Conservation (phyloP, 345 rosid species). For the Eucalyptus pauciflora region DNA sequence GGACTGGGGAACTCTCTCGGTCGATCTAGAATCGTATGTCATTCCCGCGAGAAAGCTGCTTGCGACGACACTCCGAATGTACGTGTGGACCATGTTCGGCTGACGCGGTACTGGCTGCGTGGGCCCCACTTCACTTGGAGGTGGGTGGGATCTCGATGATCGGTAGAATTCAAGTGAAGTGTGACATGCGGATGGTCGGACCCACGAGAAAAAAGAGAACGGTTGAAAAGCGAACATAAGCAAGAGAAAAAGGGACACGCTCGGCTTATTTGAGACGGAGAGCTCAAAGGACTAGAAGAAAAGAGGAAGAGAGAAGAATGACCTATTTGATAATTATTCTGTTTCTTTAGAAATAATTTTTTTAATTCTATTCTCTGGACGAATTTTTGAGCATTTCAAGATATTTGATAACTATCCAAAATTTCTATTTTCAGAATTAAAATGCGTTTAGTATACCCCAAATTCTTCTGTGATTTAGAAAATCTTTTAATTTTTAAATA, state of each 20-base stretch:
- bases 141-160: not conserved
- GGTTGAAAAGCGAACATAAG: not conserved
- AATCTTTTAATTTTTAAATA: no score
- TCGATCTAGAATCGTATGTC: not conserved
- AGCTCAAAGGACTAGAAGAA: no score
- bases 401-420: no score
- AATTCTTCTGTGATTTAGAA: no score
- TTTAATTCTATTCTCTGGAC: no score
- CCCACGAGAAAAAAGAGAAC: not conserved
- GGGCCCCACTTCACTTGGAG: not conserved
- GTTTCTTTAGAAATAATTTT: no score
- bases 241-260: not conserved
- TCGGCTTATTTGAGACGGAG: no score
- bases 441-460: no score
- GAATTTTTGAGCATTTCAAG: no score
- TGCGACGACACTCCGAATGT: not conserved
- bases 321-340: no score
- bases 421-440: no score
- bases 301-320: no score
- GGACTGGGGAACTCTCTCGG: not conserved
- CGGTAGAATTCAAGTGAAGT: not conserved
- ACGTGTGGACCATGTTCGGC: not conserved
- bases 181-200: not conserved
- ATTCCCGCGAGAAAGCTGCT: not conserved
- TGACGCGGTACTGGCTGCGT: not conserved